A percentile compares a stretch with the other conserved stretches of the same genome.
phyloP scores from a whole-genome alignment of 139 green algal genomes.

The Chlorella vulgaris region DNA sequence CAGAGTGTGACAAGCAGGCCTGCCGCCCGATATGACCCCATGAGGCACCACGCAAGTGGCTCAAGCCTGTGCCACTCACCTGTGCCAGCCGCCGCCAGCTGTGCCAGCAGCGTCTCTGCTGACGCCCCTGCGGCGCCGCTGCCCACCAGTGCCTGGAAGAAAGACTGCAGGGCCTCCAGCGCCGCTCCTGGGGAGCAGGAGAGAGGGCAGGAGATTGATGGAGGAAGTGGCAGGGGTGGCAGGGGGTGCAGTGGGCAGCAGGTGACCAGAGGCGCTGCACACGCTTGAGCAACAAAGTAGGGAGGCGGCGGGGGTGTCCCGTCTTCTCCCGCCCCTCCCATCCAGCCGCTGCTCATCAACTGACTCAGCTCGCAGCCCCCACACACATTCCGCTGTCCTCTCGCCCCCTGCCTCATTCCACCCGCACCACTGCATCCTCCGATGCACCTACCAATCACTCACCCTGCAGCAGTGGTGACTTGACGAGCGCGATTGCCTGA shows the following conservation, averaged over 20 bases:
- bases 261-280: not conserved
- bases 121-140: conserved; percentile 15
- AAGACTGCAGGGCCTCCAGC: conserved; percentile 69
- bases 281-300: no score
- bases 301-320: no score
- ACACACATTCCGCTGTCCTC: not conserved
- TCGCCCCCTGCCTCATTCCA: not conserved
- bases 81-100: conserved; percentile 26
- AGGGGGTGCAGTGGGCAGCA: not conserved
- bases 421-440: not conserved
- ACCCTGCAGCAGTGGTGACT: conserved; percentile 80
- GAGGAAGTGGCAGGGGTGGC: not conserved
- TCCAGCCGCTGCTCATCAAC: no score
- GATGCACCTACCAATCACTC: not conserved
- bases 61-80: not conserved
- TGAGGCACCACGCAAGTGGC: not conserved
- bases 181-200: conserved; percentile 32
- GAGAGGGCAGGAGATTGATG: not conserved
- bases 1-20: not conserved
- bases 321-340: not conserved
- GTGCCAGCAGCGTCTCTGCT: conserved; percentile 5
- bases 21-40: not conserved
- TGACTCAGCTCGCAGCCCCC: no score
- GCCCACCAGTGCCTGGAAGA: conserved; percentile 75
- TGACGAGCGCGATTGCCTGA: conserved; percentile 72